Evolutionary conservation across 345 rosid species (phyloP), one percentile per base, ranked within the genome.

Genomic region (Syzygium aqueum): DNA sequence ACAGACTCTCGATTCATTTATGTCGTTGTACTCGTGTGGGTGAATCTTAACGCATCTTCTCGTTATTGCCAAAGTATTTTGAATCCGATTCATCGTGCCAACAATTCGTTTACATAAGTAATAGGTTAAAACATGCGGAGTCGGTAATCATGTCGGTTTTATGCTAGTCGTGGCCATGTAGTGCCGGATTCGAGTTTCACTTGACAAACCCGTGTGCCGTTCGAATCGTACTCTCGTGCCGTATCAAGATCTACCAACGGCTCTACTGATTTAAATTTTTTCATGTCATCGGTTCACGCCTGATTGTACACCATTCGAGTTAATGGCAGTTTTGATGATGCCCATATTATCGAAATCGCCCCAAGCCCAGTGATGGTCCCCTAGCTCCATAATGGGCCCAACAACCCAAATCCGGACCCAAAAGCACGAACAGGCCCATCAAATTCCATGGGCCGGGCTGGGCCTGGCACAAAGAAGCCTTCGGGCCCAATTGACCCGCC

Each of bases 271-370:
- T 59, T 59, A 2, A 2, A 3, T 56, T 56, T 0, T 43, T 4
- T 5, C 7, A 7, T 43, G 46, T 43, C 46, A 43, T 43, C 0
- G 2, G 0, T 11, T 56, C 0, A 1, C 2, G 2, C 6, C 6
- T 0, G 27, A 12, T 59, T 59, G 3, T 59, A 15, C 11, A 12
- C 17, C 30, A 12, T 12, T 59, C 16, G 67, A 59, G 30, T 27
- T 61, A n/a, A n/a, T 61, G 3, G 33, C 10, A n/a, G 4, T 2
- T 61, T 1, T 19, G 28, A n/a, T 15, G 0, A n/a, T 1, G 73
- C 17, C 73, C 73, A n/a, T n/a, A n/a, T 13, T n/a, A 61, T 61
- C n/a, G 73, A 61, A 61, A 13, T 61, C 28, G 33, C 21, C 37
- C 37, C 33, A n/a, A 61, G 73, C 37, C 73, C 2, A 61, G n/a